Conservation (phyloP, 2,329 filamentous ascomycete genomes). For the Aureobasidium subglaciale region DNA sequence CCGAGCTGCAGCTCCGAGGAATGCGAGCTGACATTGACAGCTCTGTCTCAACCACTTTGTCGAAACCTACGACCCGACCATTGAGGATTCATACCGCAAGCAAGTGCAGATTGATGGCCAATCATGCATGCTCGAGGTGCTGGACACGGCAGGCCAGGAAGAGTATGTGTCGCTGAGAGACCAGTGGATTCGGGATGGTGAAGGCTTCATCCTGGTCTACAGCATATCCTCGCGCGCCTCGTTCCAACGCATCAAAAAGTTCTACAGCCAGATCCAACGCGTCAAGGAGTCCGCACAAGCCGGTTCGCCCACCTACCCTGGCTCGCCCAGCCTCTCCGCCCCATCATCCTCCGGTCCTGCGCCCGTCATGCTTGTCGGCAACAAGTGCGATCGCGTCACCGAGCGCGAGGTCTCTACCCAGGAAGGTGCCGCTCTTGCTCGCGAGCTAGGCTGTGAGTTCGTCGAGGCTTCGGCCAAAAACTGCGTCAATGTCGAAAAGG, state of each 20-base stretch:
- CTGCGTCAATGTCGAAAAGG: slow-evolving; percentile 97
- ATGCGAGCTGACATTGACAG: slow-evolving; percentile 38
- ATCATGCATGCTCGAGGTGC: slow-evolving; percentile 93
- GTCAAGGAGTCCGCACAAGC: slow-evolving; percentile 81
- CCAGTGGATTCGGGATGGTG: slow-evolving; percentile 97
- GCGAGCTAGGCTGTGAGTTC: slow-evolving; percentile 90
- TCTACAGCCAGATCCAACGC: slow-evolving; percentile 93
- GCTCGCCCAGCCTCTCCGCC: slow-evolving; percentile 58
- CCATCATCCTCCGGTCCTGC: slow-evolving; percentile 55
- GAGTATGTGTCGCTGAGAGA: slow-evolving; percentile 95
- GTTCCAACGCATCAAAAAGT: slow-evolving; percentile 88
- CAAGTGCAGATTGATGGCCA: slow-evolving; percentile 82
- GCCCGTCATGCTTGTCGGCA: slow-evolving; percentile 96
- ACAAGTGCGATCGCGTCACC: slow-evolving; percentile 95
- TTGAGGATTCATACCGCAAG: slow-evolving; percentile 62
- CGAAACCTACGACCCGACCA: slow-evolving; percentile 71
- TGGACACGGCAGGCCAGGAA: slow-evolving; percentile 96
- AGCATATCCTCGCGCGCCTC: slow-evolving; percentile 96
- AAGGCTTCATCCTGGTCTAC: slow-evolving; percentile 96
- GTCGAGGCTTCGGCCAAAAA: slow-evolving; percentile 97
- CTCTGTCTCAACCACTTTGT: slow-evolving; percentile 97
- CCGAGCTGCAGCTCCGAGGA: neutral
- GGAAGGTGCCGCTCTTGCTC: slow-evolving; percentile 84
- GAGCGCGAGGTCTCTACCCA: slow-evolving; percentile 95
- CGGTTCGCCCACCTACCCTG: slow-evolving; percentile 68